A percentile compares a stretch with the other conserved stretches of the same genome.
phyloP scores from a whole-genome alignment of 2,329 filamentous ascomycete genomes.

The Ophiostoma fasciatum region DNA sequence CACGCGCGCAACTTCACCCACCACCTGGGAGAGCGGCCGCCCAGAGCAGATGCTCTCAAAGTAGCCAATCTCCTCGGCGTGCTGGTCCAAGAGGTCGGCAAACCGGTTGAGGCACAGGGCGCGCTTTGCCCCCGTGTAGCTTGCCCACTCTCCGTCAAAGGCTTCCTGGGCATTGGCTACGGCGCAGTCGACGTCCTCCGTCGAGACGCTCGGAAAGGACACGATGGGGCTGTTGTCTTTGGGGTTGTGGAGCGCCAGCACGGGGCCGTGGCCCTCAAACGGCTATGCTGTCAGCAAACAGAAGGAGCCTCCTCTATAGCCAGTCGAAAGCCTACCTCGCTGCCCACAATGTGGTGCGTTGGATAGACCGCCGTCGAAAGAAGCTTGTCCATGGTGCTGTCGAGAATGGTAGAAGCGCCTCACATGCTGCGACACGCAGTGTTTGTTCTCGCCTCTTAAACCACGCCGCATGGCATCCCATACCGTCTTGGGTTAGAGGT shows the following conservation, averaged over 20 bases:
- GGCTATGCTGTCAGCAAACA: no score
- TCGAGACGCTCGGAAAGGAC: constrained; percentile 19
- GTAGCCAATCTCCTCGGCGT: constrained; percentile 19
- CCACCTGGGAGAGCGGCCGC: constrained; percentile 21
- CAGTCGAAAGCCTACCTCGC: no score
- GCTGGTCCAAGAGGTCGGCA: constrained; percentile 24
- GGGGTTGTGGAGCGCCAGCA: background rate
- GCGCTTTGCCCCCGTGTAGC: constrained; percentile 57
- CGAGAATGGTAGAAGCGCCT: no score
- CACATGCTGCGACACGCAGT: no score
- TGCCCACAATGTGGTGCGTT: no score
- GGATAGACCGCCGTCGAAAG: no score
- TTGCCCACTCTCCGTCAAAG: constrained; percentile 56
- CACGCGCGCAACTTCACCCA: constrained; percentile 21
- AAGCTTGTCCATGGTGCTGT: no score
- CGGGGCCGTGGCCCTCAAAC: no score
- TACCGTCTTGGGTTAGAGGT: no score
- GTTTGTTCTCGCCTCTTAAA: no score
- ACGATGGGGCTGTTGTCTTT: background rate
- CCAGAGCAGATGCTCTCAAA: constrained; percentile 25
- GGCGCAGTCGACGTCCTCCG: constrained; percentile 48
- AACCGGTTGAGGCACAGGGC: constrained; percentile 25
- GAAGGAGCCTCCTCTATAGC: no score
- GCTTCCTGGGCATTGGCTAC: constrained; percentile 54
- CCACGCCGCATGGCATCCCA: no score